Conservation (phyloP, 441 rosid species). For the Eruca vesicaria region DNA sequence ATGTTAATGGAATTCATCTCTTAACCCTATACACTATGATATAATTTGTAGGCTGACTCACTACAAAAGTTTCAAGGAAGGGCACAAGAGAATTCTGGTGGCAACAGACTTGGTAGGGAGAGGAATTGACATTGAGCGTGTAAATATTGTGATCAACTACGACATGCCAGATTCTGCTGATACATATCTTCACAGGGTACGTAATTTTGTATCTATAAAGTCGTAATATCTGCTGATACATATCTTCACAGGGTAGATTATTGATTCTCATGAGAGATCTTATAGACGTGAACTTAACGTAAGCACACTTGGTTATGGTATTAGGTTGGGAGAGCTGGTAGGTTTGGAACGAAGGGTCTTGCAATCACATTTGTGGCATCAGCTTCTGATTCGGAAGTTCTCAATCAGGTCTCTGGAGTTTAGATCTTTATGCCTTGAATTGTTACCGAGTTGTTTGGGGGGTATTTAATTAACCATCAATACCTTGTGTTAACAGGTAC, state of each 20-base stretch:
- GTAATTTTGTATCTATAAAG: neutral
- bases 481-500: constrained; percentile 75
- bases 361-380: constrained; percentile 94
- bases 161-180: constrained; percentile 99
- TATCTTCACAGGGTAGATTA: constrained; percentile 84
- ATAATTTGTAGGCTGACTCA: constrained; percentile 65
- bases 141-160: constrained; percentile 93
- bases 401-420: constrained; percentile 70
- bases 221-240: constrained; percentile 82
- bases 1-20: neutral
- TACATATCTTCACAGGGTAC: constrained; percentile 96
- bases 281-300: neutral
- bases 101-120: constrained; percentile 97
- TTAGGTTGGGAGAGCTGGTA: constrained; percentile 96
- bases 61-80: constrained; percentile 97
- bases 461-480: no score
- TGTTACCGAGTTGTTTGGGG: no score
- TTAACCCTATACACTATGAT: neutral
- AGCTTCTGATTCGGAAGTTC: constrained; percentile 62
- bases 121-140: constrained; percentile 96
- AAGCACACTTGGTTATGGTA: neutral
- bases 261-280: neutral
- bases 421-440: no score
- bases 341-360: constrained; percentile 98
- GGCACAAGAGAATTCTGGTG: constrained; percentile 94